Evolutionary conservation across 2,329 filamentous ascomycete genomes (phyloP).

Genomic region (Xylaria polymorpha): DNA sequence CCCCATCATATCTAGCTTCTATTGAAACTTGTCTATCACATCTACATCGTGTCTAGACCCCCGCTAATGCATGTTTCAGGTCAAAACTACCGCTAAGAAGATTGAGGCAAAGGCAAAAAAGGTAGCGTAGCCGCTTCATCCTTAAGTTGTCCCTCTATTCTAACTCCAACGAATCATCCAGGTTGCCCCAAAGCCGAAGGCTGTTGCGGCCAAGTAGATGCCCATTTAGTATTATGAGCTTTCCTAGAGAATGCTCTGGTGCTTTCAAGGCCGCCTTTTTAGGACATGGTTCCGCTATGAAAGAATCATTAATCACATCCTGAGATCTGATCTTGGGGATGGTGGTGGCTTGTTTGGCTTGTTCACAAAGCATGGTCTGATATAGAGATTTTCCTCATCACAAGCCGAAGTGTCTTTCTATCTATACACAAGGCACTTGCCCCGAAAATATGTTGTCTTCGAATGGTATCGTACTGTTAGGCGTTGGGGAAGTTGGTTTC

Average conservation of each 20-base stretch:
- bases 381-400: slow-evolving; percentile 9
- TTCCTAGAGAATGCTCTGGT: neutral
- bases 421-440: neutral
- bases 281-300: neutral
- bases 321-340: slow-evolving; percentile 1
- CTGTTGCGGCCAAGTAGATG: slow-evolving; percentile 40
- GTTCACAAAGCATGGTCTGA: slow-evolving; percentile 14
- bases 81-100: slow-evolving; percentile 49
- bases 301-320: slow-evolving; percentile 9
- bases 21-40: slow-evolving; percentile 6
- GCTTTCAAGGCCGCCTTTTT: neutral
- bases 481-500: slow-evolving; percentile 36
- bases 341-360: slow-evolving; percentile 23
- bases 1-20: neutral
- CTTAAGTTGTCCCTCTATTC: slow-evolving; percentile 6
- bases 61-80: slow-evolving; percentile 45
- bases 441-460: slow-evolving; percentile 17
- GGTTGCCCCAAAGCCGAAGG: slow-evolving; percentile 46
- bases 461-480: slow-evolving; percentile 32
- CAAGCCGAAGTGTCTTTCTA: slow-evolving; percentile 12
- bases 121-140: slow-evolving; percentile 29
- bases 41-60: slow-evolving; percentile 9
- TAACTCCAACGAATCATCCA: slow-evolving; percentile 24
- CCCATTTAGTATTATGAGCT: neutral
- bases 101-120: slow-evolving; percentile 49